Conservation (phyloP, 352 stramenopile genomes). For the Globisporangium alternatum region DNA sequence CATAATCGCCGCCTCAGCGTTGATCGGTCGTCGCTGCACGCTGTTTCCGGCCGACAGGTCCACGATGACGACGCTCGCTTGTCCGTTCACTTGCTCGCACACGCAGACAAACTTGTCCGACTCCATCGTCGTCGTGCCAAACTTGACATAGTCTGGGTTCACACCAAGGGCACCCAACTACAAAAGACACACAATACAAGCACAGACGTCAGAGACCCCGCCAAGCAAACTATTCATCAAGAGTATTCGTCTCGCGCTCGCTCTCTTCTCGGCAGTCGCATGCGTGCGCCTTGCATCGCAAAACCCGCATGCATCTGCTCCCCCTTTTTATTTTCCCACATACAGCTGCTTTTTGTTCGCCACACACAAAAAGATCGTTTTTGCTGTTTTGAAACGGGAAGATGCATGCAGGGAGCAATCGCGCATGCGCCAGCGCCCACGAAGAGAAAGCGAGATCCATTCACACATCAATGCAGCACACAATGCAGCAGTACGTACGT, state of each 20-base stretch:
- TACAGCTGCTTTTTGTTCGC: conserved; percentile 11
- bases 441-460: background rate
- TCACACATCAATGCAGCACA: background rate
- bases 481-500: conserved; percentile 55
- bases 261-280: background rate
- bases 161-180: conserved; percentile 86
- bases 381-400: background rate
- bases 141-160: conserved; percentile 91
- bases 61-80: conserved; percentile 90
- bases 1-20: conserved; percentile 99
- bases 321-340: conserved; percentile 10
- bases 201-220: background rate
- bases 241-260: background rate
- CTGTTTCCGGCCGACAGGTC: conserved; percentile 88
- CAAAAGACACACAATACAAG: conserved; percentile 17
- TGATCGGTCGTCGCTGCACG: conserved; percentile 94
- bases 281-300: background rate
- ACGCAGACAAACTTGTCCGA: conserved; percentile 97
- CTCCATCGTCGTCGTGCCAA: conserved; percentile 95
- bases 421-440: background rate
- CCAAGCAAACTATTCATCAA: background rate
- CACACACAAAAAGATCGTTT: conserved; percentile 13
- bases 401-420: conserved; percentile 2
- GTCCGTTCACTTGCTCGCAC: conserved; percentile 89
- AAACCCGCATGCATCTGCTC: background rate